These are phyloP conservation scores for Pyrenula massariospora DNA, from an alignment of 495 filamentous ascomycete species.

Conservation along the genomic window DNA sequence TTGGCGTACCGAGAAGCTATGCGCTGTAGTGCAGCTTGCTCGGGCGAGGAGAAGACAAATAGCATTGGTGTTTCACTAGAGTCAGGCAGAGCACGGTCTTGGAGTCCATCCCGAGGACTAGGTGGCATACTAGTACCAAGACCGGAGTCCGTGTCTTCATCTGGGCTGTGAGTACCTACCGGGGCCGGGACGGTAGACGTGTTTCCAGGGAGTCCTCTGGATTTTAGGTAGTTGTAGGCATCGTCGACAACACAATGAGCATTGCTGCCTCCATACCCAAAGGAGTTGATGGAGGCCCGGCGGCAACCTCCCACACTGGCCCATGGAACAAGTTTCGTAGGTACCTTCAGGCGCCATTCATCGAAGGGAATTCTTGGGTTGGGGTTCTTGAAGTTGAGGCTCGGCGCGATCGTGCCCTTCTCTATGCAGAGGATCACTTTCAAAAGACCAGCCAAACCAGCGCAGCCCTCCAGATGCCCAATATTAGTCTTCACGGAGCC, in stretches of 20 bases:
- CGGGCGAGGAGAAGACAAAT: slow-evolving; percentile 8
- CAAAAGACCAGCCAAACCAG: slow-evolving; percentile 39
- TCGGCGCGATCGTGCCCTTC: slow-evolving; percentile 30
- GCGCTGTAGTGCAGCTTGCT: slow-evolving; percentile 9
- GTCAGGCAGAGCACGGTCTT: not conserved
- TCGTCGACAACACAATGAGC: slow-evolving; percentile 19
- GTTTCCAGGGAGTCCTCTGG: slow-evolving; percentile 6
- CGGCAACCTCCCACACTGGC: slow-evolving; percentile 11
- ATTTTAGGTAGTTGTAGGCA: slow-evolving; percentile 11
- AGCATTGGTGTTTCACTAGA: not conserved
- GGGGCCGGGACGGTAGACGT: slow-evolving; percentile 7
- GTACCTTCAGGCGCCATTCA: slow-evolving; percentile 4
- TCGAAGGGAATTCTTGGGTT: slow-evolving; percentile 13
- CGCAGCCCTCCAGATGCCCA: slow-evolving; percentile 29
- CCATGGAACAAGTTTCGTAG: slow-evolving; percentile 9
- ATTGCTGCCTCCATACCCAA: slow-evolving; percentile 20
- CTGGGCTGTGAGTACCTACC: slow-evolving; percentile 11
- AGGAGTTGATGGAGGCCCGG: slow-evolving; percentile 14
- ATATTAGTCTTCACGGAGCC: slow-evolving; percentile 28
- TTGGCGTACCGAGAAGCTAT: not conserved
- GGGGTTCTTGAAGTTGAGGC: slow-evolving; percentile 8
- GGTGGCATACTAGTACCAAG: not conserved
- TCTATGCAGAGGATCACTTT: slow-evolving; percentile 36
- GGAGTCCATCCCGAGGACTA: not conserved
- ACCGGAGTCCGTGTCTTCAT: not conserved